phyloP scores from a whole-genome alignment of 1,284 basidiomycete genomes.

The Apiotrichum sp. region DNA sequence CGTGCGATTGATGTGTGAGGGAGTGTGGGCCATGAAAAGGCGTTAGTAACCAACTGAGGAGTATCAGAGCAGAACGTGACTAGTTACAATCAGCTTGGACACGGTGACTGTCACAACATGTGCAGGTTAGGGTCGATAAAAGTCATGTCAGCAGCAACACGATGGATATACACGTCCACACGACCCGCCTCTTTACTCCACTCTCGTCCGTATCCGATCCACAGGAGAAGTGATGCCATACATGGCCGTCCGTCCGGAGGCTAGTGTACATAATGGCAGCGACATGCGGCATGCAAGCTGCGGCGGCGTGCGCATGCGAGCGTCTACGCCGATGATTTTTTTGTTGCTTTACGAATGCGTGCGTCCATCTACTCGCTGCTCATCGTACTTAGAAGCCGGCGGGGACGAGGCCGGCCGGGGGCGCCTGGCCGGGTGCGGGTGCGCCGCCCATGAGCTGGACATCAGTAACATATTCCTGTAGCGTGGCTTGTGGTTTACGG shows the following conservation, averaged over 20 bases:
- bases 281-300: neutral
- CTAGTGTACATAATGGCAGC: conserved; percentile 13
- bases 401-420: conserved; percentile 8
- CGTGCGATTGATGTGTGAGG: neutral
- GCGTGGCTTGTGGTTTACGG: neutral
- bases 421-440: neutral
- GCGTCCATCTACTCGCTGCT: neutral
- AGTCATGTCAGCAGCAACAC: no score
- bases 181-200: no score
- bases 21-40: no score
- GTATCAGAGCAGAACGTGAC: no score
- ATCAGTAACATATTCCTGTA: neutral
- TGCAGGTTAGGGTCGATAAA: no score
- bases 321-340: neutral
- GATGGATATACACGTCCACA: no score
- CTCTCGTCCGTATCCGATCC: no score
- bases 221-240: conserved; percentile 13
- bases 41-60: no score
- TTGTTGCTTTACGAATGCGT: neutral
- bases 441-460: conserved; percentile 17
- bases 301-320: neutral
- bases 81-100: no score
- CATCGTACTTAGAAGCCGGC: conserved; percentile 16
- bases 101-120: no score
- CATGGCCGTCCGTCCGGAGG: conserved; percentile 7